Evolutionary conservation across 2,329 filamentous ascomycete species (phyloP), one percentile per base, ranked within the genome.

Genomic region (Sordariomycetes sp.): DNA sequence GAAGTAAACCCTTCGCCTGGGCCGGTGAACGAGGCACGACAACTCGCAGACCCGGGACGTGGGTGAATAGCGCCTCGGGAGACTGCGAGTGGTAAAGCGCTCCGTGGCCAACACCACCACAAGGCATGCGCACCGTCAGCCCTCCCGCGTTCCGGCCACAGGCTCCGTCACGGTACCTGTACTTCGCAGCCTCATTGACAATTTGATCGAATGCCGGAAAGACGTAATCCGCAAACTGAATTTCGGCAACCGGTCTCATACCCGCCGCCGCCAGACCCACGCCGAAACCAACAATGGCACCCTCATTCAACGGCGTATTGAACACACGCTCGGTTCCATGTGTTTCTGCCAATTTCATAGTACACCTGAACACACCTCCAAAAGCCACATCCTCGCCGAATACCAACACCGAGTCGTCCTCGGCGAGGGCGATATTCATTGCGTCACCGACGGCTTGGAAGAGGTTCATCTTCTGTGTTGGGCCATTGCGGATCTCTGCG

Each of bases 381-480:
- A 98, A 98, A 11, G 92, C 86, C 7, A 98, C 87, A 53, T 98
- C 92, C 59, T 98, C 92, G 27, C 92, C 92, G 49, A 98, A 98
- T 8, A 98, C 71, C 37, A 96, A 65, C 16, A 94, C 86, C 14
- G 81, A 79, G 43, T 94, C 86, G 48, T 95, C 88, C 23, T 81
- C 75, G 12, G 82, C 75, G 19, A 98, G 70, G 17, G 90, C 86
- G 39, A 82, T 84, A 16, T 83, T 75, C 16, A 98, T 70, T 9
- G 90, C 88, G 44, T 90, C 79, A 55, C 96, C 96, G 65, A 98
- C 79, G 33, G 92, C 82, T 55, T 94, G 86, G 63, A 92, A 95
- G 24, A 95, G 72, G 60, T 96, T 96, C 71, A 93, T 82, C 45
- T 85, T 82, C 54, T 86, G 86, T 3, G 86, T 90, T 2, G 79